phyloP scores from a whole-genome alignment of 2,329 filamentous ascomycete species.

The Ophiostoma angusticollis region DNA sequence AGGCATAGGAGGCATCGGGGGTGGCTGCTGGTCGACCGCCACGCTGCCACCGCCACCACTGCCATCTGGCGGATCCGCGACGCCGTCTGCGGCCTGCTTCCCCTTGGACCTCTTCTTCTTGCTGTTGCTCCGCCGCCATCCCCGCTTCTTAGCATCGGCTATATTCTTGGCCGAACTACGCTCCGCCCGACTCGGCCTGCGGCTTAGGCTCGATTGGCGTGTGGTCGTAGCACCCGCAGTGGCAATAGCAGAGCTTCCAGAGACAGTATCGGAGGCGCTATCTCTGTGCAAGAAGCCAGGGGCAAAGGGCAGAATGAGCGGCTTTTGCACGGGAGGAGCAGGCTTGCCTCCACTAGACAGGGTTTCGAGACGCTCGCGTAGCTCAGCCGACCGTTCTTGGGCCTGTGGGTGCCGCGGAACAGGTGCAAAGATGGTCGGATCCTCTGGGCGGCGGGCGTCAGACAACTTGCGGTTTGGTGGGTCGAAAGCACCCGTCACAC shows the following conservation, averaged over 20 bases:
- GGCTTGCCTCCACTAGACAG: slow-evolving; percentile 31
- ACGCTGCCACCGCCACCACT: background rate
- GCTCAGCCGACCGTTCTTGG: slow-evolving; percentile 21
- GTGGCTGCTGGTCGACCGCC: background rate
- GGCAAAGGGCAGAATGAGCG: slow-evolving; percentile 19
- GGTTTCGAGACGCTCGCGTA: slow-evolving; percentile 40
- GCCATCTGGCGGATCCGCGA: no score
- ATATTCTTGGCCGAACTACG: slow-evolving; percentile 51
- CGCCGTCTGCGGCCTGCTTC: background rate
- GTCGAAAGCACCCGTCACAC: slow-evolving; percentile 41
- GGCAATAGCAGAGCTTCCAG: background rate
- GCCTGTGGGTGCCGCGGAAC: slow-evolving; percentile 37
- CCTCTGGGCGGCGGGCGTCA: background rate
- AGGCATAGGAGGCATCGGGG: slow-evolving; percentile 7
- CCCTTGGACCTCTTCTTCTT: slow-evolving; percentile 29
- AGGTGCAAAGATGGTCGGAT: slow-evolving; percentile 36
- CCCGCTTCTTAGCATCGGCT: slow-evolving; percentile 43
- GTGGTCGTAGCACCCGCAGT: slow-evolving; percentile 23
- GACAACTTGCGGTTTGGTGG: slow-evolving; percentile 24
- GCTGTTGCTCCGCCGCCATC: slow-evolving; percentile 33
- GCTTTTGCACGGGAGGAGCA: background rate
- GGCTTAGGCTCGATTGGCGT: slow-evolving; percentile 29
- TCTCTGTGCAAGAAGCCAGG: no score
- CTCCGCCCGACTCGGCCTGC: slow-evolving; percentile 42
- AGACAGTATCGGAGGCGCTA: no score